Evolutionary conservation across 176 grass and related monocot genomes (phyloP).

Genomic region (Oropetium thomaeum): DNA sequence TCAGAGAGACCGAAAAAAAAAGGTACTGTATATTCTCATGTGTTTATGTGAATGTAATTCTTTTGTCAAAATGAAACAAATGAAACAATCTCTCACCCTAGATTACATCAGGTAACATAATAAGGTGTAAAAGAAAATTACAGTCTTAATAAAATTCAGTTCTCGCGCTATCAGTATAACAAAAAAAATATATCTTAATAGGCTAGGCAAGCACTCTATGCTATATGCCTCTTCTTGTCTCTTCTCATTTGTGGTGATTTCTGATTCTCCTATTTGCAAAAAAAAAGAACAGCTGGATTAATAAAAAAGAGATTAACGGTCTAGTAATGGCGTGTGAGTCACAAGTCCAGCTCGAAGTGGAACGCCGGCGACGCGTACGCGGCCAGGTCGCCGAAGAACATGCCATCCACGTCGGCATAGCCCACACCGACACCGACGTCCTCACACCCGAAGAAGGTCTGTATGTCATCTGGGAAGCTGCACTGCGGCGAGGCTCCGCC

Average conservation of each 20-base stretch:
- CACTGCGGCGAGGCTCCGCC: slow-evolving; percentile 39
- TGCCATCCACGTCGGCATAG: slow-evolving; percentile 48
- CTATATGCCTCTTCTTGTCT: slow-evolving; percentile 2
- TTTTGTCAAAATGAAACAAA: slow-evolving; percentile 42
- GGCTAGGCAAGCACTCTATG: background rate
- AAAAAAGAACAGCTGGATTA: slow-evolving; percentile 32
- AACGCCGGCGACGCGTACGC: slow-evolving; percentile 58
- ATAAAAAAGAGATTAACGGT: slow-evolving; percentile 10
- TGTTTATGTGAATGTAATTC: slow-evolving; percentile 10
- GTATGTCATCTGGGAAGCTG: slow-evolving; percentile 84
- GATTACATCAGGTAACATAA: slow-evolving; percentile 21
- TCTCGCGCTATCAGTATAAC: slow-evolving; percentile 24
- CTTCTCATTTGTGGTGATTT: background rate
- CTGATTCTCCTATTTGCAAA: slow-evolving; percentile 47
- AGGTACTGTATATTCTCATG: background rate
- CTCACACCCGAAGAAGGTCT: slow-evolving; percentile 81
- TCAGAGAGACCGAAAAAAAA: background rate
- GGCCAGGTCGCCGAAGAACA: slow-evolving; percentile 73
- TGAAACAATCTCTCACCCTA: slow-evolving; percentile 26
- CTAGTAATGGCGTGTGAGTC: background rate
- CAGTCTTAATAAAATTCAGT: slow-evolving; percentile 27
- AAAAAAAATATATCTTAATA: slow-evolving; percentile 8
- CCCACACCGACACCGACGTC: slow-evolving; percentile 23
- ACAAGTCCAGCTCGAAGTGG: slow-evolving; percentile 68
- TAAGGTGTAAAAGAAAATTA: background rate